These are phyloP conservation scores for Penicillium arizonense DNA, from an alignment of 495 filamentous ascomycete genomes.

Conservation along the genomic window DNA sequence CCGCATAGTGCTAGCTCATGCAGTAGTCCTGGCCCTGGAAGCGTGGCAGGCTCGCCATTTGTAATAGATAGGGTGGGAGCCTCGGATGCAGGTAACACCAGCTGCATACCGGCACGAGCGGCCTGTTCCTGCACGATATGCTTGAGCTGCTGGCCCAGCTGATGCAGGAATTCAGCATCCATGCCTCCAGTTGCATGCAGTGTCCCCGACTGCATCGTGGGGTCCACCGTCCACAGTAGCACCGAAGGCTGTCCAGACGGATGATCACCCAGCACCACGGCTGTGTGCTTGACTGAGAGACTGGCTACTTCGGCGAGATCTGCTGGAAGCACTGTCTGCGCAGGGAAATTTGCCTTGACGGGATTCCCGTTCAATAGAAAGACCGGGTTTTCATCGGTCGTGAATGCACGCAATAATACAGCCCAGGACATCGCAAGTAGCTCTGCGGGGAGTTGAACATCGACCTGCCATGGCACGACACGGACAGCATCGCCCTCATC, in stretches of 20 bases:
- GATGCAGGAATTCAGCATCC: constrained; percentile 17
- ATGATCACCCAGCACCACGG: constrained; percentile 15
- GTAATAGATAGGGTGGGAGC: constrained; percentile 53
- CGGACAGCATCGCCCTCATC: constrained; percentile 15
- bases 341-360: constrained; percentile 33
- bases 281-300: constrained; percentile 16
- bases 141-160: constrained; percentile 26
- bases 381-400: constrained; percentile 28
- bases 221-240: constrained; percentile 22
- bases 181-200: constrained; percentile 25
- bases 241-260: background rate
- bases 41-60: constrained; percentile 52
- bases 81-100: constrained; percentile 12
- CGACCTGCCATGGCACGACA: constrained; percentile 20
- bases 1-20: constrained; percentile 57
- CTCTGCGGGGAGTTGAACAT: constrained; percentile 20
- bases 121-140: constrained; percentile 21
- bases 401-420: constrained; percentile 36
- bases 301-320: constrained; percentile 11
- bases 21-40: constrained; percentile 61
- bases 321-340: constrained; percentile 19
- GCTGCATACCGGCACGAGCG: constrained; percentile 8
- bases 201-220: constrained; percentile 17
- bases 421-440: constrained; percentile 39
- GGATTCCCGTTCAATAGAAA: constrained; percentile 33